These are phyloP conservation scores for Colletotrichum neosansevieriae DNA, from an alignment of 2,329 filamentous ascomycete genomes.

Conservation along the genomic window DNA sequence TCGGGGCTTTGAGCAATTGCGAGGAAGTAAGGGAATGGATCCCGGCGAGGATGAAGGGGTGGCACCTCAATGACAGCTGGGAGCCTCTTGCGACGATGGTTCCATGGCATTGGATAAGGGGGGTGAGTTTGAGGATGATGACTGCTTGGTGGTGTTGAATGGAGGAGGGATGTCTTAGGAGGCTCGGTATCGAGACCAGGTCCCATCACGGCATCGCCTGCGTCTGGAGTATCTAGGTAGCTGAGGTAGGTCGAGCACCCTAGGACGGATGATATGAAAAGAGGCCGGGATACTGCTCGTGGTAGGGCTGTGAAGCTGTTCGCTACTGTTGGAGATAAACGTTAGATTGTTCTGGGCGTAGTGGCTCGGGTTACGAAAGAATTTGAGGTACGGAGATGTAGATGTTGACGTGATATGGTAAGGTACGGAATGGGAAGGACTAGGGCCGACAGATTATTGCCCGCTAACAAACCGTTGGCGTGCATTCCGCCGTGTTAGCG, in stretches of 20 bases:
- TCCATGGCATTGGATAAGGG: slow-evolving; percentile 22
- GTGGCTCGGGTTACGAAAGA: too few relatives aligned
- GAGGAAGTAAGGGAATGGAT: slow-evolving; percentile 20
- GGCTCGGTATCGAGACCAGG: slow-evolving; percentile 11
- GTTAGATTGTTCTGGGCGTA: background rate
- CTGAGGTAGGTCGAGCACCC: slow-evolving; percentile 8
- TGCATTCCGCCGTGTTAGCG: slow-evolving; percentile 10
- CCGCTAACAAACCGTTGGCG: slow-evolving; percentile 12
- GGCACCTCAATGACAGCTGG: slow-evolving; percentile 6
- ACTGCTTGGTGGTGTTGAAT: slow-evolving; percentile 1
- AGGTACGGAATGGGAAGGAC: background rate
- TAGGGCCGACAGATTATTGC: slow-evolving; percentile 1
- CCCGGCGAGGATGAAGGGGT: slow-evolving; percentile 20
- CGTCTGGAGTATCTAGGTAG: slow-evolving; percentile 10
- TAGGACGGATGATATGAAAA: slow-evolving; percentile 14
- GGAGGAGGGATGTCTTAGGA: background rate
- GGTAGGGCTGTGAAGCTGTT: slow-evolving; percentile 15
- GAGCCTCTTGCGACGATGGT: slow-evolving; percentile 16
- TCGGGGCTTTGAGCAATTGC: slow-evolving; percentile 3
- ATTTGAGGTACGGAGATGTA: background rate
- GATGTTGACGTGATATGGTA: slow-evolving; percentile 6
- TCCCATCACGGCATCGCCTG: slow-evolving; percentile 5
- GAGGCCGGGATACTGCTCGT: slow-evolving; percentile 4
- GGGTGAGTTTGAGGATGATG: background rate
- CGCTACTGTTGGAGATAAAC: background rate